Conservation (phyloP, 768 basidiomycete genomes). For the Mycena albidolilacea region DNA sequence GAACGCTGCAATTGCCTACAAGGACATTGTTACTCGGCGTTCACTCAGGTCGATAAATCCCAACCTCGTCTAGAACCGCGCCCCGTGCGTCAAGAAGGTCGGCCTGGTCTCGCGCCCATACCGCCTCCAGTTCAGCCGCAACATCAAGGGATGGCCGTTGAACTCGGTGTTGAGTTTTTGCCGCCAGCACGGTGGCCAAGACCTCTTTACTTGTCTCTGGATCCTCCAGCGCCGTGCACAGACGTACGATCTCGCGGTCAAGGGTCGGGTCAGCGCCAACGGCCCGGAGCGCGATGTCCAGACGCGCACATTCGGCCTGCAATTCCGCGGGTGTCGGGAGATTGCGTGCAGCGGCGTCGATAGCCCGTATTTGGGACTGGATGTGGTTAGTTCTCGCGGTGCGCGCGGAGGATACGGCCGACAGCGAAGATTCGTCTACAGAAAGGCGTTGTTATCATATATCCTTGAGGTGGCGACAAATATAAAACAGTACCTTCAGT, state of each 20-base stretch:
- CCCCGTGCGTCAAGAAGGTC: slow-evolving; percentile 43
- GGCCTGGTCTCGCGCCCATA: slow-evolving; percentile 51
- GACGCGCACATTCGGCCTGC: slow-evolving; percentile 24
- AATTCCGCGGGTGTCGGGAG: slow-evolving; percentile 21
- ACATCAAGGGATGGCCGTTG: slow-evolving; percentile 39
- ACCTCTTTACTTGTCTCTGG: background rate
- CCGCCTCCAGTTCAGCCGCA: slow-evolving; percentile 45
- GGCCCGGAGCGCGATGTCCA: slow-evolving; percentile 13
- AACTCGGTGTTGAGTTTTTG: slow-evolving; percentile 11
- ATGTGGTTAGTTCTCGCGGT: slow-evolving; percentile 15
- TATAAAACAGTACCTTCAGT: background rate
- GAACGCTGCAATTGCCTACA: slow-evolving; percentile 43
- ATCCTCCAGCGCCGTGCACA: slow-evolving; percentile 22
- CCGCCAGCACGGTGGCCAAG: slow-evolving; percentile 12
- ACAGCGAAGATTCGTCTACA: slow-evolving; percentile 17
- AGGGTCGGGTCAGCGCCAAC: slow-evolving; percentile 1
- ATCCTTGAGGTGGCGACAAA: background rate
- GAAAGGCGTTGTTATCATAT: background rate
- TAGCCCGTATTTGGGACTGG: slow-evolving; percentile 21
- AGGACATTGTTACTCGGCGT: background rate
- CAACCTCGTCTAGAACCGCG: slow-evolving; percentile 47
- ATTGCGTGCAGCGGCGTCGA: slow-evolving; percentile 8
- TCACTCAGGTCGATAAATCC: background rate
- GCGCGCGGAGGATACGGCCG: slow-evolving; percentile 6
- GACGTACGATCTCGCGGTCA: slow-evolving; percentile 3